Evolutionary conservation across 2,329 filamentous ascomycete genomes (phyloP).

Genomic region (Fusarium guadeloupense): DNA sequence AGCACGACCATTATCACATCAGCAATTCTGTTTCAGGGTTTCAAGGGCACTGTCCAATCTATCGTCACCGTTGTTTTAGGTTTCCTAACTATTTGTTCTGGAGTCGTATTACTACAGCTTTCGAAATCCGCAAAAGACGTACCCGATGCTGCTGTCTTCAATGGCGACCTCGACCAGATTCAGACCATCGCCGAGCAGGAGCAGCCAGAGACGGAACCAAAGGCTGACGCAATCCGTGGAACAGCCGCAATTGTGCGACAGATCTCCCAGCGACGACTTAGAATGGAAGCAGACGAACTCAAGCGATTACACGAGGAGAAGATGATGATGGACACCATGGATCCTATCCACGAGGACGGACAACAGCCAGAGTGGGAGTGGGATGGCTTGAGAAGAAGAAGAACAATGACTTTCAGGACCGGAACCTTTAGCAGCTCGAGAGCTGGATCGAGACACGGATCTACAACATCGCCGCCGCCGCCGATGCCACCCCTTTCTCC

Average conservation of each 20-base stretch:
- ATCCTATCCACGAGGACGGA: slow-evolving; percentile 76
- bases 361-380: slow-evolving; percentile 79
- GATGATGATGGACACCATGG: slow-evolving; percentile 71
- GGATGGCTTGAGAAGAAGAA: slow-evolving; percentile 85
- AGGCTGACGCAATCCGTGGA: slow-evolving; percentile 94
- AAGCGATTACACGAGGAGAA: slow-evolving; percentile 83
- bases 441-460: slow-evolving; percentile 21
- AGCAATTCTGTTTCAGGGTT: slow-evolving; percentile 89
- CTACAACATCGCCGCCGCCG: slow-evolving; percentile 41
- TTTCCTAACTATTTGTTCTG: slow-evolving; percentile 92
- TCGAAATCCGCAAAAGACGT: slow-evolving; percentile 98
- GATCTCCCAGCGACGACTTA: slow-evolving; percentile 77
- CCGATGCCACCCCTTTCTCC: slow-evolving; percentile 44
- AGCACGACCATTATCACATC: slow-evolving; percentile 95
- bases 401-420: slow-evolving; percentile 57
- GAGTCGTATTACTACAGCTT: slow-evolving; percentile 91
- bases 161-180: slow-evolving; percentile 92
- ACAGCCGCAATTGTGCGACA: slow-evolving; percentile 87
- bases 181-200: slow-evolving; percentile 95
- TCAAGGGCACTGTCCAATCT: slow-evolving; percentile 82
- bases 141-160: slow-evolving; percentile 90
- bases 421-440: slow-evolving; percentile 45
- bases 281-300: slow-evolving; percentile 82
- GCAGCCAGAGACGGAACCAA: slow-evolving; percentile 94
- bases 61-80: slow-evolving; percentile 93